These are phyloP conservation scores for Dryadomyces quercivorus DNA, from an alignment of 2,329 filamentous ascomycete genomes.

Conservation along the genomic window DNA sequence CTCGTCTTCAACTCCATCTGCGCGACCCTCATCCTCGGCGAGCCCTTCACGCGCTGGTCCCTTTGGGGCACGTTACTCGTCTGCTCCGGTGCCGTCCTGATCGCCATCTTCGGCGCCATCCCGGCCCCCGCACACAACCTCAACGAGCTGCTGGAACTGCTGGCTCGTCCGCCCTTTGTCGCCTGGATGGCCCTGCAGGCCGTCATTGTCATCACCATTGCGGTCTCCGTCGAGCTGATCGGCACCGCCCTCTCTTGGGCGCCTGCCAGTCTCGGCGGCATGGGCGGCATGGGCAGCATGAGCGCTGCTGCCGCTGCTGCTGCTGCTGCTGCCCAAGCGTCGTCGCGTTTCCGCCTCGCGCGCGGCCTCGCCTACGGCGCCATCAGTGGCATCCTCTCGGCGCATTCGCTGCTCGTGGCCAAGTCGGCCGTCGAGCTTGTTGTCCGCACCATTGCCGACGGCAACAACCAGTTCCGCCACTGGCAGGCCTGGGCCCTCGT, in stretches of 20 bases:
- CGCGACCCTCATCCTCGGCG: conserved; percentile 80
- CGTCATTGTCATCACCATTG: conserved; percentile 57
- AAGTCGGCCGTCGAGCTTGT: conserved; percentile 95
- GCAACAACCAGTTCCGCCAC: conserved; percentile 83
- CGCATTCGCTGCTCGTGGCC: conserved; percentile 82
- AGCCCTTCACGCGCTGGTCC: conserved; percentile 93
- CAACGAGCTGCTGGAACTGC: conserved; percentile 63
- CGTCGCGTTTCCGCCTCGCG: conserved; percentile 44
- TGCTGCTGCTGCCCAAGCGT: not conserved
- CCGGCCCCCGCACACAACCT: conserved; percentile 85
- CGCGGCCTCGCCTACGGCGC: conserved; percentile 80
- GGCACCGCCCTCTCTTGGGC: conserved; percentile 30
- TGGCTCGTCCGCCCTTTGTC: conserved; percentile 65
- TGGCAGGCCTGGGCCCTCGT: conserved; percentile 95
- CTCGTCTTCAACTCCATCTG: conserved; percentile 98
- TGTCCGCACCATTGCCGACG: conserved; percentile 72
- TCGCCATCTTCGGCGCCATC: conserved; percentile 88
- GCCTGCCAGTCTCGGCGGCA: not conserved
- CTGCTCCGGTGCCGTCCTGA: conserved; percentile 75
- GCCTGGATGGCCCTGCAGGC: conserved; percentile 79
- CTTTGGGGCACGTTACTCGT: conserved; percentile 81
- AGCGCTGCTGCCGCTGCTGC: not conserved
- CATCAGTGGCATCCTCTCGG: conserved; percentile 85
- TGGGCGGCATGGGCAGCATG: too few species aligned
- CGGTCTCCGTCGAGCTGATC: conserved; percentile 47